Evolutionary conservation across 768 basidiomycete genomes (phyloP).

Genomic region (Arthromyces matolae): DNA sequence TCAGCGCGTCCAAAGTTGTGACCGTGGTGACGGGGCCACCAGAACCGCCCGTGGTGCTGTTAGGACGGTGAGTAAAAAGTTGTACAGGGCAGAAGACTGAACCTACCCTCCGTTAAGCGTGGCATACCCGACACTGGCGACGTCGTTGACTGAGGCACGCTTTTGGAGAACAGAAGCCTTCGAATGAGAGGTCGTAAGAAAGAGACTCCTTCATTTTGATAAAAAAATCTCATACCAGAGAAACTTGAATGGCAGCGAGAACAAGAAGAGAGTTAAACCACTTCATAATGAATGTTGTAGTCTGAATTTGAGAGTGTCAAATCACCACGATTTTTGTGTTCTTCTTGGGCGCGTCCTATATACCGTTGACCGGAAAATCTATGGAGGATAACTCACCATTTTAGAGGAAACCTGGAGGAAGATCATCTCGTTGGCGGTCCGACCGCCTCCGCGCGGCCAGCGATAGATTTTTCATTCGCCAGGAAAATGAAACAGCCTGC

Average conservation of each 20-base stretch:
- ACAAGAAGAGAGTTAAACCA: slow-evolving; percentile 20
- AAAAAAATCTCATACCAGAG: slow-evolving; percentile 7
- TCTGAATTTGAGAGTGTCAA: not conserved
- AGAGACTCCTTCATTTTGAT: not conserved
- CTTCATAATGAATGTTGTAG: slow-evolving; percentile 15
- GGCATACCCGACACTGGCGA: slow-evolving; percentile 38
- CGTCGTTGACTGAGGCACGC: slow-evolving; percentile 34
- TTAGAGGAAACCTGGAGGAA: not conserved
- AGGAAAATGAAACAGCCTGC: too few species aligned
- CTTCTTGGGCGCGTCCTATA: not conserved
- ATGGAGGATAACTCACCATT: not conserved
- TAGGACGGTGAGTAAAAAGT: not conserved
- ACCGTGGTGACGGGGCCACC: slow-evolving; percentile 43
- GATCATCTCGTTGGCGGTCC: slow-evolving; percentile 9
- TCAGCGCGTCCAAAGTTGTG: slow-evolving; percentile 37
- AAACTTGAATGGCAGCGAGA: slow-evolving; percentile 16
- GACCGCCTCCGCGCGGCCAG: slow-evolving; percentile 6
- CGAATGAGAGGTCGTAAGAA: not conserved
- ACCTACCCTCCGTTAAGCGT: slow-evolving; percentile 34
- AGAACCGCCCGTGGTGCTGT: slow-evolving; percentile 41
- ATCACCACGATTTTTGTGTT: not conserved
- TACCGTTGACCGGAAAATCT: slow-evolving; percentile 1
- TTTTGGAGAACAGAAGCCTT: slow-evolving; percentile 24
- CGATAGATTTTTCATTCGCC: too few species aligned
- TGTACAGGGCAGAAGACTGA: not conserved